Evolutionary conservation across 2,329 filamentous ascomycete species (phyloP).

Genomic region (Plectosphaerella plurivora): DNA sequence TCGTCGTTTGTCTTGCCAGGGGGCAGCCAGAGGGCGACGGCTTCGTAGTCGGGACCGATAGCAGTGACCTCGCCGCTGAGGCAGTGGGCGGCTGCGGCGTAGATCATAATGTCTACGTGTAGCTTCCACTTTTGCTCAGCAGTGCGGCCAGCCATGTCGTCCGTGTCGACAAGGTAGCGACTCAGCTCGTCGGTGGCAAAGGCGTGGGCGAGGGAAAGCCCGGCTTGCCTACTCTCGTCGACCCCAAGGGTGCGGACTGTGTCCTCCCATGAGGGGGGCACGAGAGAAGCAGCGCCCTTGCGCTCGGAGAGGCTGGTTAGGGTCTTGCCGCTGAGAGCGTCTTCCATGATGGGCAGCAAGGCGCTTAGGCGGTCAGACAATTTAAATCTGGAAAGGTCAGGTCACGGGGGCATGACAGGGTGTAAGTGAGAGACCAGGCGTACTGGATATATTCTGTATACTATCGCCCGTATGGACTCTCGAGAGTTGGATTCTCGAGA

Average conservation of each 20-base stretch:
- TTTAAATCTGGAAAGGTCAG: background rate
- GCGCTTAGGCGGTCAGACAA: background rate
- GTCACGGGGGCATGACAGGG: background rate
- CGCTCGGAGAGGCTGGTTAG: slow-evolving; percentile 8
- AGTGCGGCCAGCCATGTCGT: slow-evolving; percentile 59
- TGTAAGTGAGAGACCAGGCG: background rate
- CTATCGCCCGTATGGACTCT: slow-evolving; percentile 52
- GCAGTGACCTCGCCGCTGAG: slow-evolving; percentile 70
- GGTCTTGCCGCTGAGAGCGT: slow-evolving; percentile 12
- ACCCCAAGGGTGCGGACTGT: slow-evolving; percentile 59
- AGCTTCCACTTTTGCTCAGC: slow-evolving; percentile 70
- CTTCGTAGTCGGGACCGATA: slow-evolving; percentile 71
- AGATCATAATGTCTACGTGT: slow-evolving; percentile 73
- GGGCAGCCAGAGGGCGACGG: slow-evolving; percentile 76
- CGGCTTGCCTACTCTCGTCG: slow-evolving; percentile 67
- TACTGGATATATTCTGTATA: slow-evolving; percentile 48
- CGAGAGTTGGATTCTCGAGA: slow-evolving; percentile 51
- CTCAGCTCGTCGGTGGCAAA: slow-evolving; percentile 73
- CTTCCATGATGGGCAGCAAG: slow-evolving; percentile 24
- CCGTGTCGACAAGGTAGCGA: slow-evolving; percentile 69
- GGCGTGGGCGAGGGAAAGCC: slow-evolving; percentile 67
- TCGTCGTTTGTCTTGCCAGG: slow-evolving; percentile 71
- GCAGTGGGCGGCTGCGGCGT: slow-evolving; percentile 71
- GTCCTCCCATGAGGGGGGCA: slow-evolving; percentile 48
- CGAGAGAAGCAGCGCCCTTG: slow-evolving; percentile 34